Evolutionary conservation across 495 filamentous ascomycete genomes (phyloP).

Genomic region (Xylaria longipes): DNA sequence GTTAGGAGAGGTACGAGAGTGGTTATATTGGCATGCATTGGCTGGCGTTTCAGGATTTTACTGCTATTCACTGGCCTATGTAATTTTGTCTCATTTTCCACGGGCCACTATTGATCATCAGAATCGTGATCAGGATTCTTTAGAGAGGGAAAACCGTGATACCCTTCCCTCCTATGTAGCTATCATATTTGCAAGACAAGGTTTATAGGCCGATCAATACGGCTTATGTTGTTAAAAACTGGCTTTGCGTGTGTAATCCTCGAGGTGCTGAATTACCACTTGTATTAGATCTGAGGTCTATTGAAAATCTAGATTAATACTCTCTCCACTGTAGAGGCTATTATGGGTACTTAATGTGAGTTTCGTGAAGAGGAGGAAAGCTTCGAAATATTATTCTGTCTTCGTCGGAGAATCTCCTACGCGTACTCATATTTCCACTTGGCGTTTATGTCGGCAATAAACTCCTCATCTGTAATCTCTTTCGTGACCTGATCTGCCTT

Average conservation of each 20-base stretch:
- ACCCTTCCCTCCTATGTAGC: constrained; percentile 16
- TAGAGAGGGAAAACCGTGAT: constrained; percentile 10
- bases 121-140: constrained; percentile 1
- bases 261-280: neutral
- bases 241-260: neutral
- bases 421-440: neutral
- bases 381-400: neutral
- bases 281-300: neutral
- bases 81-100: constrained; percentile 24
- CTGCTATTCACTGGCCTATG: constrained; percentile 10
- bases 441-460: neutral
- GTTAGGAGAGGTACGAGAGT: neutral
- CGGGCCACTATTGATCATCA: constrained; percentile 10
- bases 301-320: neutral
- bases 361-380: neutral
- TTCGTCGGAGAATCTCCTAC: neutral
- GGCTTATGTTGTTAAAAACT: neutral
- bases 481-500: neutral
- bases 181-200: neutral
- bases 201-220: neutral
- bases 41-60: constrained; percentile 28
- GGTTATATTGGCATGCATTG: constrained; percentile 25
- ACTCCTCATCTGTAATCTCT: neutral
- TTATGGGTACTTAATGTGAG: neutral
- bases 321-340: neutral